A percentile compares a stretch with the other conserved stretches of the same genome.
These are phyloP conservation scores for Apocynum venetum DNA, from an alignment of 257 asterid genomes.

Conservation along the genomic window DNA sequence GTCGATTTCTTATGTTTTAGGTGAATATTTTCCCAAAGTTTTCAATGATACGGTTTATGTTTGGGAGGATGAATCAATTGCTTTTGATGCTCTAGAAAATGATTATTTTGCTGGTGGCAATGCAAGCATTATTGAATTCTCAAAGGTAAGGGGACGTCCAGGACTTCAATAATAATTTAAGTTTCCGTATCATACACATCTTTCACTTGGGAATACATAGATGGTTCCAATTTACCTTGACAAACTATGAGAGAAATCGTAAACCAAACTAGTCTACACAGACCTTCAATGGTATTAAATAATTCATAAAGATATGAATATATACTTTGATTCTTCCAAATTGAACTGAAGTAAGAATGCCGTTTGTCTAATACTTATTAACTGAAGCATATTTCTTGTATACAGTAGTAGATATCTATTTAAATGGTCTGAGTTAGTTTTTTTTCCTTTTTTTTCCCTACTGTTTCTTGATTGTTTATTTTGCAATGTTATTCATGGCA, in stretches of 20 bases:
- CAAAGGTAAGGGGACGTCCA: slow-evolving; percentile 38
- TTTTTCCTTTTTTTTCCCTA: neutral
- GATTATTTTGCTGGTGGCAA: slow-evolving; percentile 66
- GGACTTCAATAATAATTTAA: neutral
- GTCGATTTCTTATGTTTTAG: slow-evolving; percentile 29
- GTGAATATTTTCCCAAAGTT: slow-evolving; percentile 73
- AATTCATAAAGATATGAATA: neutral
- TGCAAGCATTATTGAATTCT: slow-evolving; percentile 55
- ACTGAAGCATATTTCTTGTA: neutral
- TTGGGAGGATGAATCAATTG: slow-evolving; percentile 90
- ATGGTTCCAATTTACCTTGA: neutral
- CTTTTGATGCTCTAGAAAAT: slow-evolving; percentile 55
- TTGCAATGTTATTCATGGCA: slow-evolving; percentile 31
- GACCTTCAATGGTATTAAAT: neutral
- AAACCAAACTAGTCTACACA: neutral
- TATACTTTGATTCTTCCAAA: neutral
- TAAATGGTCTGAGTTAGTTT: neutral
- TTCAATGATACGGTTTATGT: slow-evolving; percentile 50
- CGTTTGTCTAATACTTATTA: too few relatives aligned
- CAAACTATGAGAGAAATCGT: neutral
- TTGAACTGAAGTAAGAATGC: neutral
- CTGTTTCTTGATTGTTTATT: slow-evolving; percentile 1
- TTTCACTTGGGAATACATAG: neutral
- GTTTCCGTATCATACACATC: neutral
- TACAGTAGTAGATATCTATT: neutral